Conservation (phyloP, 176 grass and related monocot species). For the Carex littledalei region DNA sequence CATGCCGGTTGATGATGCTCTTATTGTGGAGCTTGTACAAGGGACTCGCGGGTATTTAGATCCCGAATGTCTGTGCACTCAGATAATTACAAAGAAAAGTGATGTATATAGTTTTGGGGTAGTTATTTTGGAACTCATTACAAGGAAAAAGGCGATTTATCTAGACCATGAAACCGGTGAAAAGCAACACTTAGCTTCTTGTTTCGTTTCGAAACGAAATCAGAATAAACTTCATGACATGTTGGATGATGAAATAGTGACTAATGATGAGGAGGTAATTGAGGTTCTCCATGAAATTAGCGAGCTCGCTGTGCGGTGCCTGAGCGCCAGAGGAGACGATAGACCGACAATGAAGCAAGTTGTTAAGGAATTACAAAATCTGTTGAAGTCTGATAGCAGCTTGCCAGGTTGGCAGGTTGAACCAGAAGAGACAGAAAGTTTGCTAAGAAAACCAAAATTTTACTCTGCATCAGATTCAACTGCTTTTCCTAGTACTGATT, state of each 20-base stretch:
- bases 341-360: conserved; percentile 17
- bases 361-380: neutral
- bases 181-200: neutral
- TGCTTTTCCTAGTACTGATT: neutral
- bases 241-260: conserved; percentile 25
- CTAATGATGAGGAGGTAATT: neutral
- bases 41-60: conserved; percentile 9
- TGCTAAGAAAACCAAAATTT: neutral
- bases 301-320: neutral
- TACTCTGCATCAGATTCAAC: neutral
- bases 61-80: neutral
- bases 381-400: neutral
- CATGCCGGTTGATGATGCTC: neutral
- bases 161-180: neutral
- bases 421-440: neutral
- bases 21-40: neutral
- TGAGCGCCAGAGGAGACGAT: neutral
- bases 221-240: conserved; percentile 7
- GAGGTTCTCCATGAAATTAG: neutral
- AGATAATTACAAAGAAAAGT: conserved; percentile 10
- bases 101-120: conserved; percentile 14
- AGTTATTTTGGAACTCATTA: conserved; percentile 17
- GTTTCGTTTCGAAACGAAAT: neutral
- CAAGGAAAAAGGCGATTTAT: conserved; percentile 12
- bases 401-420: neutral